Evolutionary conservation across 768 basidiomycete species (phyloP).

Genomic region (Gloeostereum incarnatum): DNA sequence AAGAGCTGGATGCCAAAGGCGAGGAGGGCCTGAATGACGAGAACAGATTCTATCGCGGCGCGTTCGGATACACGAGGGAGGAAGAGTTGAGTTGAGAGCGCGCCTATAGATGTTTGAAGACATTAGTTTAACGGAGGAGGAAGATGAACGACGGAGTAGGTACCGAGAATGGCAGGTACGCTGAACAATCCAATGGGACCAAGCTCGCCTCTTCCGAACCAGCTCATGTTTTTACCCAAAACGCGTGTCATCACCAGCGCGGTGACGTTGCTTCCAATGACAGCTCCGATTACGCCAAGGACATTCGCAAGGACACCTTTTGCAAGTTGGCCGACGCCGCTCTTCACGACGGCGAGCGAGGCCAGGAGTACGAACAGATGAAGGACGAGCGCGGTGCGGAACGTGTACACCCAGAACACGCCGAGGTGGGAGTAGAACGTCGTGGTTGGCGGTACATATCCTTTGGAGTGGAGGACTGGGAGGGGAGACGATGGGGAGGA

Average conservation of each 20-base stretch:
- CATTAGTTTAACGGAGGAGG: not conserved
- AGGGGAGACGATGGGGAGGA: slow-evolving; percentile 70
- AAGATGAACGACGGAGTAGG: slow-evolving; percentile 12
- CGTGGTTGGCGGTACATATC: slow-evolving; percentile 41
- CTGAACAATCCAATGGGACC: slow-evolving; percentile 61
- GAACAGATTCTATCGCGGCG: slow-evolving; percentile 46
- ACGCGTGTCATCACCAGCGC: slow-evolving; percentile 60
- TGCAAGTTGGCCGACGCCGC: slow-evolving; percentile 20
- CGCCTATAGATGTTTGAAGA: slow-evolving; percentile 30
- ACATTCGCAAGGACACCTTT: slow-evolving; percentile 40
- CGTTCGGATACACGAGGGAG: slow-evolving; percentile 48
- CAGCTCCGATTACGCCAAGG: slow-evolving; percentile 38
- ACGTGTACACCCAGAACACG: slow-evolving; percentile 65
- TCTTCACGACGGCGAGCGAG: slow-evolving; percentile 25
- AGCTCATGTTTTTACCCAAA: slow-evolving; percentile 68
- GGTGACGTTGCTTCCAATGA: slow-evolving; percentile 58
- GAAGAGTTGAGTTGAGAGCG: slow-evolving; percentile 51
- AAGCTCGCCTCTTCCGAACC: slow-evolving; percentile 70
- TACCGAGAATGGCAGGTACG: slow-evolving; percentile 66
- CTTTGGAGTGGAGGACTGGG: slow-evolving; percentile 57
- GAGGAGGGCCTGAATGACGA: slow-evolving; percentile 48
- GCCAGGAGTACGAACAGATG: slow-evolving; percentile 50
- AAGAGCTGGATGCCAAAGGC: slow-evolving; percentile 54
- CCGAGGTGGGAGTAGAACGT: slow-evolving; percentile 76
- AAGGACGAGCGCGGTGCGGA: slow-evolving; percentile 54